phyloP scores from a whole-genome alignment of 768 basidiomycete species.

The Krasilnikovozyma curviuscula region DNA sequence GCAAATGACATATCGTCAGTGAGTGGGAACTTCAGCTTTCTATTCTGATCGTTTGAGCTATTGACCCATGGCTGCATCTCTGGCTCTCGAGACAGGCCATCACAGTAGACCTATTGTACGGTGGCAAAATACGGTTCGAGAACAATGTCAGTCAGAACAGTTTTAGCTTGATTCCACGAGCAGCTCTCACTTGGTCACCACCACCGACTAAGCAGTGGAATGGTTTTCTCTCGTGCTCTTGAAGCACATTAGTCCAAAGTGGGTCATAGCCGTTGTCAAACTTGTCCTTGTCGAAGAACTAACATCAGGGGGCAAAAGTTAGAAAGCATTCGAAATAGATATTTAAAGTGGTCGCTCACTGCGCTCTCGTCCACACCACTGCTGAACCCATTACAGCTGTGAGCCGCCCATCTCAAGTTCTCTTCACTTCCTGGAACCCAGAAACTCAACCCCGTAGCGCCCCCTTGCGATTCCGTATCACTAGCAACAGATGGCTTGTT shows the following conservation, averaged over 20 bases:
- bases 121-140: not conserved
- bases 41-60: slow-evolving; percentile 33
- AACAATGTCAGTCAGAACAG: not conserved
- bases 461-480: too few species aligned
- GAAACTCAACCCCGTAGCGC: slow-evolving; percentile 56
- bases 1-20: slow-evolving; percentile 52
- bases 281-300: not conserved
- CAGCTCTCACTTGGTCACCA: too few species aligned
- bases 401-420: slow-evolving; percentile 78
- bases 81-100: slow-evolving; percentile 38
- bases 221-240: slow-evolving; percentile 55
- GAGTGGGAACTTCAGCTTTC: slow-evolving; percentile 41
- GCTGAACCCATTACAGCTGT: slow-evolving; percentile 31
- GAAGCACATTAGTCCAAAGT: slow-evolving; percentile 77
- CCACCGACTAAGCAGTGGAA: slow-evolving; percentile 76
- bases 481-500: too few species aligned
- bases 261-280: slow-evolving; percentile 14
- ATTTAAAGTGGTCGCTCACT: slow-evolving; percentile 52
- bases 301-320: not conserved
- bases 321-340: slow-evolving; percentile 12
- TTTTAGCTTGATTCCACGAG: too few species aligned
- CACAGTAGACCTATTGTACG: not conserved
- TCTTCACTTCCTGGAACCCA: slow-evolving; percentile 58
- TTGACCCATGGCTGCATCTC: slow-evolving; percentile 48
- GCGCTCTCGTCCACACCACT: slow-evolving; percentile 74